phyloP scores from a whole-genome alignment of 73 alveolate genomes.

The Effrenium voratum region DNA sequence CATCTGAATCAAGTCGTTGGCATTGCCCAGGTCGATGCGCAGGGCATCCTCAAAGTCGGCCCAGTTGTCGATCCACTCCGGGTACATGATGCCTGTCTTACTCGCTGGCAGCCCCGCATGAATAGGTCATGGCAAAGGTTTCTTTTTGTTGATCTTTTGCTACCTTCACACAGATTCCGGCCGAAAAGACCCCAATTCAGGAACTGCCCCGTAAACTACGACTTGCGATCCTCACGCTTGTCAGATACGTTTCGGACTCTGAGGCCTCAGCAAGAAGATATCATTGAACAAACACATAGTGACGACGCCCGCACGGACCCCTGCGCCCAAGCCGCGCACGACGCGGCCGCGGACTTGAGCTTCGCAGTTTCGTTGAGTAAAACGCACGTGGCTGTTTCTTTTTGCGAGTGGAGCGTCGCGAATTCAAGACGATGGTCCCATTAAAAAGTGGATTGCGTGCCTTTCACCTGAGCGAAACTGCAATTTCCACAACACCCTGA shows the following conservation, averaged over 20 bases:
- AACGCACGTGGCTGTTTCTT: too few relatives aligned
- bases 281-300: too few relatives aligned
- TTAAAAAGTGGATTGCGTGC: too few relatives aligned
- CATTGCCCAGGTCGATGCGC: background rate
- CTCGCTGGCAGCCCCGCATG: background rate
- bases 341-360: too few relatives aligned
- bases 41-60: slow-evolving; percentile 16
- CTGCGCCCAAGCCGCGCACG: too few relatives aligned
- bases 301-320: too few relatives aligned
- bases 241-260: background rate
- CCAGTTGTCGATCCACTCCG: slow-evolving; percentile 57
- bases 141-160: background rate
- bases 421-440: too few relatives aligned
- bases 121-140: background rate
- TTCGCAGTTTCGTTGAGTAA: too few relatives aligned
- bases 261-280: background rate
- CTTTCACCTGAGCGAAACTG: too few relatives aligned
- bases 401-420: too few relatives aligned
- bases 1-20: background rate
- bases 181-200: background rate
- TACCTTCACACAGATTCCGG: background rate
- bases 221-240: background rate
- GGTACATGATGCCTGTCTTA: slow-evolving; percentile 39
- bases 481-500: too few relatives aligned
- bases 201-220: background rate